Evolutionary conservation across 2,329 filamentous ascomycete species (phyloP), one percentile per base, ranked within the genome.

Genomic region (Capronia coronata): DNA sequence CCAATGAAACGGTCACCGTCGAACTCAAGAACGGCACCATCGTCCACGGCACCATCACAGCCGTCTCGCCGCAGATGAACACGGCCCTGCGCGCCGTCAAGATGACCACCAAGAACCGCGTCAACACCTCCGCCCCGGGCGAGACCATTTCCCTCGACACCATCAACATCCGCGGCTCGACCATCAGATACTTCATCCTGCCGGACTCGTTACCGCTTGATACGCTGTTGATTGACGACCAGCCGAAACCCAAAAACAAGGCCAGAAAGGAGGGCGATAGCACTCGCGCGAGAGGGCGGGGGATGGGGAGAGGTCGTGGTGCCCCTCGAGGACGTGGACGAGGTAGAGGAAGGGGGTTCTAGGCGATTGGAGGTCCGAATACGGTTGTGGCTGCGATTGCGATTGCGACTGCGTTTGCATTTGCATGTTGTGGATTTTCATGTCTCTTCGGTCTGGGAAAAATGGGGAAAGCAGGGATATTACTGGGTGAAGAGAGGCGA

Each of bases 231-330:
- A 89, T 98, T 61, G 93, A 98, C 68, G 93, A 98, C 71, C 83
- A 88, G 63, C 89, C 91, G 44, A 98, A 98, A 77, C 91, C 93
- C 54, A 97, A 97, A 85, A 98, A 98, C 75, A 98, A 98, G 82
- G 91, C 93, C 21, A 82, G 91, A 66, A 98, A 98, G 78, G 71
- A 72, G 71, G 75, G 38, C 66, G 73, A 40, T 66, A 71, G 74
- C 32, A 69, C 75, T 30, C 67, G 75, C 37, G 68, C 71, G 34
- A 60, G 74, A 44, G 67, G n/a, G 75, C 22, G 68, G 66, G 14
- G 53, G 64, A 34, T 68, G 72, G 48, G 67, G 76, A 67, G 72
- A 53, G 67, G 76, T 32, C 14, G 79, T 35, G 75, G 80, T 51
- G 73, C 75, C 21, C 11, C 11, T 11, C 66, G 76, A 35, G 74